A percentile compares a stretch with the other conserved stretches of the same genome.
Conservation (phyloP, 2,329 filamentous ascomycete genomes). For the Graphiopsis chlorocephala region DNA sequence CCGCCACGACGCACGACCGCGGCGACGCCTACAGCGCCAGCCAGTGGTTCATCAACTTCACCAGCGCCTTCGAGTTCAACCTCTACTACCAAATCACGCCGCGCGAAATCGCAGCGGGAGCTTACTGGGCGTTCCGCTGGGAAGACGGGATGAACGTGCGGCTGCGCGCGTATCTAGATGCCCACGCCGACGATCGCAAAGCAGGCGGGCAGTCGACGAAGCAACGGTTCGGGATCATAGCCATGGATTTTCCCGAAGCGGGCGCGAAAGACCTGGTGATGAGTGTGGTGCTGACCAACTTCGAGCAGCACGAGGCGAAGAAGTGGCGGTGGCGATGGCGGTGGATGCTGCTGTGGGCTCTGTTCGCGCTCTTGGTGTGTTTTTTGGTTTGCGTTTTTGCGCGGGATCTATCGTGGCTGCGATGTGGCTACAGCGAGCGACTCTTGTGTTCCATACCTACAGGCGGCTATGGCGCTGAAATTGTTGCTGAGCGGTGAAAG, state of each 20-base stretch:
- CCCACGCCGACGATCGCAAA: conserved; percentile 2
- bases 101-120: conserved; percentile 44
- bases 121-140: conserved; percentile 43
- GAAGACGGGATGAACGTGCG: conserved; percentile 45
- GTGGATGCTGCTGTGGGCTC: not conserved
- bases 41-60: conserved; percentile 47
- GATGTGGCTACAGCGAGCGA: not conserved
- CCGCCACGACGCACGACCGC: conserved; percentile 27
- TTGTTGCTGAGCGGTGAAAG: not conserved
- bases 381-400: not conserved
- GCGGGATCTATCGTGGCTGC: not conserved
- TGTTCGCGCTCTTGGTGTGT: not conserved
- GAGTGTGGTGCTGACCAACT: conserved; percentile 44
- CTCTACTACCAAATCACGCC: conserved; percentile 35
- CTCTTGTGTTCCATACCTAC: not conserved
- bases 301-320: conserved; percentile 9
- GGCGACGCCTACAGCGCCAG: not conserved
- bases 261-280: conserved; percentile 42
- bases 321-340: not conserved
- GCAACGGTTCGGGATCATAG: conserved; percentile 35
- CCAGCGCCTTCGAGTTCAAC: conserved; percentile 45
- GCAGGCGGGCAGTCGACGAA: conserved; percentile 20
- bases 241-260: conserved; percentile 37
- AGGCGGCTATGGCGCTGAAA: not conserved
- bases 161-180: conserved; percentile 34